phyloP scores from a whole-genome alignment of 1,139 yeast species.

The Dujonia santamariae region DNA sequence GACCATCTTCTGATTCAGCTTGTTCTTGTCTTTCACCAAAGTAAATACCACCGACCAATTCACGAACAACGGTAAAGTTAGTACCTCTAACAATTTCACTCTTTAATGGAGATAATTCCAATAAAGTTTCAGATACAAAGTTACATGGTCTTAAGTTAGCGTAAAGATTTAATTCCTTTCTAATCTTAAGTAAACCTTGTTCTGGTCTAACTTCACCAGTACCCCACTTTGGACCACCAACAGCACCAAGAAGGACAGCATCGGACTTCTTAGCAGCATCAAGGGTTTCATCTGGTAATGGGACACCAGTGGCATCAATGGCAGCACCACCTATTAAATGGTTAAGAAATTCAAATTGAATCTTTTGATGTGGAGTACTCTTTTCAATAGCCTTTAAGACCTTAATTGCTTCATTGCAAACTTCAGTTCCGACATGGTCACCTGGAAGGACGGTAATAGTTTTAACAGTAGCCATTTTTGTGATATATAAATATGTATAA shows the following conservation, averaged over 20 bases:
- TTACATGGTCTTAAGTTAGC: slow-evolving; percentile 97
- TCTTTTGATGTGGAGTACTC: slow-evolving; percentile 49
- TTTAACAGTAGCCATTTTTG: slow-evolving; percentile 32
- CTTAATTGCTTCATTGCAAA: slow-evolving; percentile 85
- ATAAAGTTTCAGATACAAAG: slow-evolving; percentile 81
- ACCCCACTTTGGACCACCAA: slow-evolving; percentile 99
- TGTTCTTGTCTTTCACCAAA: slow-evolving; percentile 95
- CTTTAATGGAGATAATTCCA: slow-evolving; percentile 85
- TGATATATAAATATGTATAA: no score
- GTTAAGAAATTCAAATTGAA: slow-evolving; percentile 71
- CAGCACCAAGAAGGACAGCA: slow-evolving; percentile 95
- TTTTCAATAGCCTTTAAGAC: slow-evolving; percentile 76
- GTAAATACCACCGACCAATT: slow-evolving; percentile 95
- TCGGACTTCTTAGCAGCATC: slow-evolving; percentile 85
- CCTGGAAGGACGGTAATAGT: slow-evolving; percentile 89
- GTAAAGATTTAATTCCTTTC: slow-evolving; percentile 90
- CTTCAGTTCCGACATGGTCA: slow-evolving; percentile 94
- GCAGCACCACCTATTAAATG: slow-evolving; percentile 98
- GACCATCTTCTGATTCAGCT: slow-evolving; percentile 61
- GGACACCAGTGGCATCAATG: slow-evolving; percentile 92
- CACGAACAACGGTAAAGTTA: slow-evolving; percentile 89
- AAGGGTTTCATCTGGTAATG: slow-evolving; percentile 84
- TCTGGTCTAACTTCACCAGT: slow-evolving; percentile 94
- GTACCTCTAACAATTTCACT: slow-evolving; percentile 85
- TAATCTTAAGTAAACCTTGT: slow-evolving; percentile 88